Percentiles rank a stretch among this genome's conserved stretches.
Evolutionary conservation across 768 basidiomycete species (phyloP).

Genomic region (Dioszegia crocea): DNA sequence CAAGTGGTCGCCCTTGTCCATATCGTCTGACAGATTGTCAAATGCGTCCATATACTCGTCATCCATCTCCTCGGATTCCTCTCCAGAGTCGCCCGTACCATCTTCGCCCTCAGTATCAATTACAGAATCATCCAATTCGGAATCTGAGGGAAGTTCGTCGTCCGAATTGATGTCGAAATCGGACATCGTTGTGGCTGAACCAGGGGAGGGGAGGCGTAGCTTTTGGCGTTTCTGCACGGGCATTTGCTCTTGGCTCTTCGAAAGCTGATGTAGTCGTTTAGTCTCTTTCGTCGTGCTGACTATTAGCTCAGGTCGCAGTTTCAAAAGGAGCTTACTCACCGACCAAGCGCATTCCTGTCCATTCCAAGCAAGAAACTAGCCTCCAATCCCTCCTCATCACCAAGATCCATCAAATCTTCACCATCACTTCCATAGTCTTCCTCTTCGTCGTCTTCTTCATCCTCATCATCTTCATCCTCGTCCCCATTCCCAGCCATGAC

Average conservation of each 20-base stretch:
- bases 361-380: slow-evolving; percentile 68
- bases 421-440: slow-evolving; percentile 65
- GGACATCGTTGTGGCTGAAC: slow-evolving; percentile 61
- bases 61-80: slow-evolving; percentile 51
- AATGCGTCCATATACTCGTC: slow-evolving; percentile 13
- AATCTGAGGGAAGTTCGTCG: slow-evolving; percentile 51
- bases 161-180: slow-evolving; percentile 59
- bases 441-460: slow-evolving; percentile 49
- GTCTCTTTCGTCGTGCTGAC: slow-evolving; percentile 80
- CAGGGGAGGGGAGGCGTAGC: slow-evolving; percentile 33
- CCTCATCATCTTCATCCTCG: neutral
- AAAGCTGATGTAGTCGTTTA: slow-evolving; percentile 62
- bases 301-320: slow-evolving; percentile 5
- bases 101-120: slow-evolving; percentile 42
- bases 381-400: slow-evolving; percentile 59
- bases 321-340: slow-evolving; percentile 55
- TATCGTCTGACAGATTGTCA: slow-evolving; percentile 54
- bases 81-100: neutral
- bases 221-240: slow-evolving; percentile 55
- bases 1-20: slow-evolving; percentile 57
- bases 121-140: slow-evolving; percentile 50
- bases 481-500: slow-evolving; percentile 1
- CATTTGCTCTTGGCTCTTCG: slow-evolving; percentile 55
- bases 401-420: slow-evolving; percentile 64
- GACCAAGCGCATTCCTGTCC: slow-evolving; percentile 73